Conservation (phyloP, 2,329 filamentous ascomycete species). For the Berkeleyomyces basicola region DNA sequence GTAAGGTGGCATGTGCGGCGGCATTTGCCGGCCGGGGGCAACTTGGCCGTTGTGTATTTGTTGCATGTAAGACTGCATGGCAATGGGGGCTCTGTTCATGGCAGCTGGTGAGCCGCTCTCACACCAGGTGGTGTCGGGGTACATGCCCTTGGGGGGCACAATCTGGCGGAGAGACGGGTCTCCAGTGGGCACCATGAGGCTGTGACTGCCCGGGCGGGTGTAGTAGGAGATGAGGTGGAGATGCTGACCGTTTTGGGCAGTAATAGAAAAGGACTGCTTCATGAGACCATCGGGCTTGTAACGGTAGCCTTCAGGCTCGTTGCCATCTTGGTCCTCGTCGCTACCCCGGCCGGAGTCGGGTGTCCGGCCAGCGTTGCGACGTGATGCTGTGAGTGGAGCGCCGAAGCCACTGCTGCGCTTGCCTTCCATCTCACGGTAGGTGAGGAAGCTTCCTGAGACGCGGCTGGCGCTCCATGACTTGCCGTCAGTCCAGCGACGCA, state of each 20-base stretch:
- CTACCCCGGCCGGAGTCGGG: slow-evolving; percentile 67
- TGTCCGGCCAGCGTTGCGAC: slow-evolving; percentile 51
- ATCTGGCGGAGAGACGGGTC: slow-evolving; percentile 71
- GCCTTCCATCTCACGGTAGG: slow-evolving; percentile 97
- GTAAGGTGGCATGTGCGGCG: slow-evolving; percentile 20
- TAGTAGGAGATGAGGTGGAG: slow-evolving; percentile 97
- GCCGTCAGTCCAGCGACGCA: slow-evolving; percentile 96
- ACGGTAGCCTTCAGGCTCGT: slow-evolving; percentile 76
- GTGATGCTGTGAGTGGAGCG: slow-evolving; percentile 25
- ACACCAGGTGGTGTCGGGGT: slow-evolving; percentile 86
- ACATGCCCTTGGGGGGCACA: slow-evolving; percentile 81
- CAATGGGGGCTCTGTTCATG: slow-evolving; percentile 59
- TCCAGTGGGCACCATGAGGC: slow-evolving; percentile 63
- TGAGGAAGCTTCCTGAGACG: slow-evolving; percentile 92
- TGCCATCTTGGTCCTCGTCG: slow-evolving; percentile 72
- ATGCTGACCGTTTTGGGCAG: slow-evolving; percentile 72
- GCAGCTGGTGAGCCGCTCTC: slow-evolving; percentile 68
- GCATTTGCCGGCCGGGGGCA: slow-evolving; percentile 16
- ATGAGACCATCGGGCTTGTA: slow-evolving; percentile 95
- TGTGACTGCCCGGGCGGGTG: slow-evolving; percentile 54
- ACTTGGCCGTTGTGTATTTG: slow-evolving; percentile 21
- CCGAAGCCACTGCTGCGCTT: slow-evolving; percentile 73
- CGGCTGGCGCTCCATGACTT: slow-evolving; percentile 98
- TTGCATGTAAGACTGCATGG: slow-evolving; percentile 23
- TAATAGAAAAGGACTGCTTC: slow-evolving; percentile 99